These are phyloP conservation scores for Globisporangium alternatum DNA, from an alignment of 352 stramenopile species.

Conservation along the genomic window DNA sequence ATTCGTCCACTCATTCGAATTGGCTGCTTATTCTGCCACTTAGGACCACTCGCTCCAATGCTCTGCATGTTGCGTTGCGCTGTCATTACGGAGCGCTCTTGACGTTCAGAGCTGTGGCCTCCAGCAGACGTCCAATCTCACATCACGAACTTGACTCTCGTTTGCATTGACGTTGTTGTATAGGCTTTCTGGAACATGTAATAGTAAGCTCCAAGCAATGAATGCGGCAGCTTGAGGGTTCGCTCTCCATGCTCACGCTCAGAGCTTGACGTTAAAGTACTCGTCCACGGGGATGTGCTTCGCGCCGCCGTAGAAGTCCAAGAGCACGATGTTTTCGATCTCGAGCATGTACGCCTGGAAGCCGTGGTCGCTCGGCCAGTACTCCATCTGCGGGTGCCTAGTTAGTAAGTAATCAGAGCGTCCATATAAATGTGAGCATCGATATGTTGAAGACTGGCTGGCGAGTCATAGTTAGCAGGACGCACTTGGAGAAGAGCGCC, in stretches of 20 bases:
- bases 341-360: constrained; percentile 54
- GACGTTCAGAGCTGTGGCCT: too few relatives aligned
- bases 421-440: background rate
- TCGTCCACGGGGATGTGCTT: constrained; percentile 60
- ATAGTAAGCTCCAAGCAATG: background rate
- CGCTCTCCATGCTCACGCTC: background rate
- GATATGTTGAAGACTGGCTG: background rate
- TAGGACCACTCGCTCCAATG: too few relatives aligned
- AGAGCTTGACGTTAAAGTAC: constrained; percentile 59
- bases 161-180: background rate
- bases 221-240: background rate
- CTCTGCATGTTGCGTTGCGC: too few relatives aligned
- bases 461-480: background rate
- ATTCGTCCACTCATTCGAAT: too few relatives aligned
- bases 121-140: too few relatives aligned
- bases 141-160: too few relatives aligned
- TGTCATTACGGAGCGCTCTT: too few relatives aligned
- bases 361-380: constrained; percentile 56
- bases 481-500: constrained; percentile 68
- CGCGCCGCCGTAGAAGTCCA: constrained; percentile 71
- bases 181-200: background rate
- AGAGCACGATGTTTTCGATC: constrained; percentile 56
- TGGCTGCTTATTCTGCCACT: too few relatives aligned
- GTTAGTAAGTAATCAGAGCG: background rate
- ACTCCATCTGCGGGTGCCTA: constrained; percentile 67